Conservation (phyloP, 2,329 filamentous ascomycete genomes). For the Ambrosiella beaveri region DNA sequence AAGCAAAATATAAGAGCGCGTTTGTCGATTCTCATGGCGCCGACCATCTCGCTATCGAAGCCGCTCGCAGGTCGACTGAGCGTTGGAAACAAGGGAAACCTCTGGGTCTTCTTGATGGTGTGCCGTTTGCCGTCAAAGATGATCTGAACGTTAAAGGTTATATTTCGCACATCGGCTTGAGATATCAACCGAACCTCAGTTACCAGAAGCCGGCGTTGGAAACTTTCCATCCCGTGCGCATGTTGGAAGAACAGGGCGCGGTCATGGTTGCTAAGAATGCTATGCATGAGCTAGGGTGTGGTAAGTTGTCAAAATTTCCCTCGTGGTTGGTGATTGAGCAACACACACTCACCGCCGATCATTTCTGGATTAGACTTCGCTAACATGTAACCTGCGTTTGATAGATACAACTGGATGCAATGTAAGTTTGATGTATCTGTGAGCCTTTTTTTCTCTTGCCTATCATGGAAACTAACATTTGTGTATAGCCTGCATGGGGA, state of each 20-base stretch:
- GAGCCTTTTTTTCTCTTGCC: not conserved
- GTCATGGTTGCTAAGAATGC: conserved; percentile 58
- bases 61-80: conserved; percentile 55
- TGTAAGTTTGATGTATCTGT: conserved; percentile 18
- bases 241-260: conserved; percentile 57
- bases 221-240: conserved; percentile 53
- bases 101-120: conserved; percentile 57
- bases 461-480: conserved; percentile 5
- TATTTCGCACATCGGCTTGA: conserved; percentile 38
- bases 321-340: not conserved
- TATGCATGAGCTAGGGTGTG: conserved; percentile 66
- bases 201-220: conserved; percentile 33
- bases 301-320: conserved; percentile 23
- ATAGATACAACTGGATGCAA: conserved; percentile 71
- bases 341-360: not conserved
- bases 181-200: conserved; percentile 34
- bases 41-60: conserved; percentile 41
- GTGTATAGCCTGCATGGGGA: conserved; percentile 41
- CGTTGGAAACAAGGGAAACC: conserved; percentile 51
- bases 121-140: conserved; percentile 73
- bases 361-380: not conserved
- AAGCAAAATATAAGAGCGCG: conserved; percentile 48
- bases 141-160: conserved; percentile 59
- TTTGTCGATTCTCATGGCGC: conserved; percentile 50
- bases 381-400: conserved; percentile 11